Percentiles rank a stretch among this genome's conserved stretches.
These are phyloP conservation scores for Podila horticola DNA, from an alignment of 192 early-diverging fungal species.

Conservation along the genomic window DNA sequence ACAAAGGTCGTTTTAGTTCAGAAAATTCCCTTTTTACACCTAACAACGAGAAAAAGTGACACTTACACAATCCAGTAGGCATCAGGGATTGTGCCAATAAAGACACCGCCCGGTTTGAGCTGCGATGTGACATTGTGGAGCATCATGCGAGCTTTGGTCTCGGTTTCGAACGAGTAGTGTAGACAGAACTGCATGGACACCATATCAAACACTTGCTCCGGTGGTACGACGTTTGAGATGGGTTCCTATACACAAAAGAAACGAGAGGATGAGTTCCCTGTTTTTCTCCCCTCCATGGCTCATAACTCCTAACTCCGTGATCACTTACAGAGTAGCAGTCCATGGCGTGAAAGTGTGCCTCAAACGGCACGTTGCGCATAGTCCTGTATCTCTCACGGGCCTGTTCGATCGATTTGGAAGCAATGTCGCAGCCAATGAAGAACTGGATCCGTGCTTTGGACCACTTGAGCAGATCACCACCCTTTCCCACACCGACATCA, in stretches of 20 bases:
- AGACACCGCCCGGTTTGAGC: constrained; percentile 79
- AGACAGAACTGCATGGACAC: constrained; percentile 98
- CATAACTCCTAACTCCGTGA: not conserved
- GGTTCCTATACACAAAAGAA: constrained; percentile 53
- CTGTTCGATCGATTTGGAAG: constrained; percentile 85
- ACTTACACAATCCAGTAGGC: constrained; percentile 87
- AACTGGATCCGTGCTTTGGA: constrained; percentile 74
- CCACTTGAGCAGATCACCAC: constrained; percentile 90
- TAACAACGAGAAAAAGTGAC: not conserved
- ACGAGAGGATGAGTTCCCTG: not conserved
- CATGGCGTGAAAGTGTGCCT: constrained; percentile 81
- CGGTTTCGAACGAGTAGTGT: constrained; percentile 94
- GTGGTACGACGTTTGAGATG: constrained; percentile 63
- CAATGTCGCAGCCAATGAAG: constrained; percentile 90
- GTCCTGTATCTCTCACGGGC: constrained; percentile 73
- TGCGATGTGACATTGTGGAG: constrained; percentile 80
- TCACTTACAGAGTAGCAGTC: constrained; percentile 85
- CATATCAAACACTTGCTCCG: constrained; percentile 74
- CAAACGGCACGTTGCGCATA: constrained; percentile 67
- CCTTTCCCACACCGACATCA: constrained; percentile 96
- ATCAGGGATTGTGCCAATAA: constrained; percentile 95
- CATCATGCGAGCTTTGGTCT: constrained; percentile 82
- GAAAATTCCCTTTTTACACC: not conserved
- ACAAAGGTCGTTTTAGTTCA: not conserved
- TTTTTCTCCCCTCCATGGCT: not conserved